Conservation (phyloP, 495 filamentous ascomycete genomes). For the Daldinia concentrica region DNA sequence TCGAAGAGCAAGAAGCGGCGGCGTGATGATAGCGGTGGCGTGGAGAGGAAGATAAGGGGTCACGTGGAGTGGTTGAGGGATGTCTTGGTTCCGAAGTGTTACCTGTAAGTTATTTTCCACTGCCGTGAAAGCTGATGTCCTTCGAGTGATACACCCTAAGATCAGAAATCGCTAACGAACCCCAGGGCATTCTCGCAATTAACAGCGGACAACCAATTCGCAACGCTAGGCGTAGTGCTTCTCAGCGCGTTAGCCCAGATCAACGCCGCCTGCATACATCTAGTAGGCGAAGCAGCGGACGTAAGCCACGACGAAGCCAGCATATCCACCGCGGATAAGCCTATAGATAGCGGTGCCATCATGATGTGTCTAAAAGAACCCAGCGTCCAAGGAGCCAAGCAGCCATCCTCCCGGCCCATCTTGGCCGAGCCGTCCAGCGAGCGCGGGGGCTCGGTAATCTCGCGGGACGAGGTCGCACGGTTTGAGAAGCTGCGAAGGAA, state of each 20-base stretch:
- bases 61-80: slow-evolving; percentile 51
- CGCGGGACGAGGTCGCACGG: slow-evolving; percentile 25
- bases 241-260: slow-evolving; percentile 71
- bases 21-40: slow-evolving; percentile 26
- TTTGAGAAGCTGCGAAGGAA: slow-evolving; percentile 17
- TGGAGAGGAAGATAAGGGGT: slow-evolving; percentile 24
- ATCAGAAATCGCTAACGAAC: not conserved
- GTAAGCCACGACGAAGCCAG: not conserved
- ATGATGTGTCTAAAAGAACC: not conserved
- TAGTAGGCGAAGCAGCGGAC: slow-evolving; percentile 24
- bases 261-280: slow-evolving; percentile 51
- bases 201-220: slow-evolving; percentile 75
- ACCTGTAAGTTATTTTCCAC: slow-evolving; percentile 39
- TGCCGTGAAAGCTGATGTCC: too few species aligned
- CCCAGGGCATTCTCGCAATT: slow-evolving; percentile 73
- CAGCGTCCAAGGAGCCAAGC: not conserved
- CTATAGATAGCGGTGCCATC: not conserved
- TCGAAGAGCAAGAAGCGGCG: slow-evolving; percentile 37
- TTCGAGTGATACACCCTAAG: too few species aligned
- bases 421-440: not conserved
- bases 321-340: not conserved
- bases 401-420: not conserved
- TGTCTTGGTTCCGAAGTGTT: slow-evolving; percentile 43
- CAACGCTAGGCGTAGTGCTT: slow-evolving; percentile 80
- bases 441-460: slow-evolving; percentile 17